Percentiles rank a stretch among this genome's conserved stretches.
Conservation (phyloP, 1,284 basidiomycete genomes). For the Apiotrichum domesticum region DNA sequence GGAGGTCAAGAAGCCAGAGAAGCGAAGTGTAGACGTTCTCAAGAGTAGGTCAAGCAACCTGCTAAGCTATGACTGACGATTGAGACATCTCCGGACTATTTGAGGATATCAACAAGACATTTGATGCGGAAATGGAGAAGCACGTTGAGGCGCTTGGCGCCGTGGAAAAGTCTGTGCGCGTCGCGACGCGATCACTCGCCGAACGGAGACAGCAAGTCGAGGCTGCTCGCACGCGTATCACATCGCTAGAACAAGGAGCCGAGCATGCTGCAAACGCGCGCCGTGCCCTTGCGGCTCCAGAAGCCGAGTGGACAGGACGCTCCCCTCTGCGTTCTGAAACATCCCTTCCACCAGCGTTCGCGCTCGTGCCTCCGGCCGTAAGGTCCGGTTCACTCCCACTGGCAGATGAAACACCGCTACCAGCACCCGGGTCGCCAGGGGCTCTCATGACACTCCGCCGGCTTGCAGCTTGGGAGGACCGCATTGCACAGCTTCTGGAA, state of each 20-base stretch:
- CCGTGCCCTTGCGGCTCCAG: slow-evolving; percentile 54
- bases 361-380: slow-evolving; percentile 35
- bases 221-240: slow-evolving; percentile 62
- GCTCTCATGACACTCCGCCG: slow-evolving; percentile 65
- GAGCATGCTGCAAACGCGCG: slow-evolving; percentile 75
- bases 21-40: slow-evolving; percentile 85
- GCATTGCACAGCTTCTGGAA: slow-evolving; percentile 68
- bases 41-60: slow-evolving; percentile 54
- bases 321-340: slow-evolving; percentile 51
- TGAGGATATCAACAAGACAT: slow-evolving; percentile 67
- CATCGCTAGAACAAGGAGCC: slow-evolving; percentile 68
- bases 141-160: slow-evolving; percentile 82
- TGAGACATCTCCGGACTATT: slow-evolving; percentile 80
- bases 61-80: background rate
- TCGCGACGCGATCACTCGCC: slow-evolving; percentile 81
- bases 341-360: slow-evolving; percentile 44
- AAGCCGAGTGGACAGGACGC: slow-evolving; percentile 79
- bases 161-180: slow-evolving; percentile 77
- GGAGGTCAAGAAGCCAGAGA: slow-evolving; percentile 64
- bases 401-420: slow-evolving; percentile 47
- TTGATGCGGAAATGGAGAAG: slow-evolving; percentile 71
- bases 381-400: slow-evolving; percentile 47
- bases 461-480: slow-evolving; percentile 71
- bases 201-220: slow-evolving; percentile 79
- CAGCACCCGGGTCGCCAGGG: slow-evolving; percentile 48